phyloP scores from a whole-genome alignment of 805 yeast genomes.

The Zygotorulaspora sp. region DNA sequence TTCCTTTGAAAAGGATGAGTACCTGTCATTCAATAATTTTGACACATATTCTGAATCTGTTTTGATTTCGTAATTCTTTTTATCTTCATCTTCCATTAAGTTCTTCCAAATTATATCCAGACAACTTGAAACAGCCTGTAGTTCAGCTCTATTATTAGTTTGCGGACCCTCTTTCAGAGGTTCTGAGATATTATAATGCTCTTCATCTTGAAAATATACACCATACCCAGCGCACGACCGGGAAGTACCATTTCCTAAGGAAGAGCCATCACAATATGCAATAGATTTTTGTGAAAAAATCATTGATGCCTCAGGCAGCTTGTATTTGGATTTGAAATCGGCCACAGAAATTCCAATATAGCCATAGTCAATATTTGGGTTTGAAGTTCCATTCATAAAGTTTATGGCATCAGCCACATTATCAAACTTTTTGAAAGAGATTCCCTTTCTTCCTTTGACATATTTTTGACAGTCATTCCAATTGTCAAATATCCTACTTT shows the following conservation, averaged over 20 bases:
- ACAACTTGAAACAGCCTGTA: constrained; percentile 61
- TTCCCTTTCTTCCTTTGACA: constrained; percentile 35
- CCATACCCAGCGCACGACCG: constrained; percentile 58
- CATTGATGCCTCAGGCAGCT: background rate
- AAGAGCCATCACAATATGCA: constrained; percentile 78
- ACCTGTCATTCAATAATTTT: constrained; percentile 55
- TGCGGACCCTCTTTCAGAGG: constrained; percentile 47
- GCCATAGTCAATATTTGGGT: constrained; percentile 17
- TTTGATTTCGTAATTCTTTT: constrained; percentile 40
- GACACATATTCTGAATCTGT: constrained; percentile 72
- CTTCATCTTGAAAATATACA: constrained; percentile 60
- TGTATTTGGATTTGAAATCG: constrained; percentile 15
- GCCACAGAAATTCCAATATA: constrained; percentile 17
- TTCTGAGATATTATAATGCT: constrained; percentile 45
- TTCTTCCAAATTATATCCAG: constrained; percentile 39
- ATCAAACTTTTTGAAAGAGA: constrained; percentile 43
- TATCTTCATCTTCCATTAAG: constrained; percentile 17
- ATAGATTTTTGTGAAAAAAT: constrained; percentile 10
- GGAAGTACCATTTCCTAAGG: constrained; percentile 51
- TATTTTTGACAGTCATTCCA: constrained; percentile 36
- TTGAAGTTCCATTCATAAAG: constrained; percentile 26
- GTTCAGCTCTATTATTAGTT: constrained; percentile 81
- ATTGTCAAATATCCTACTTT: constrained; percentile 26
- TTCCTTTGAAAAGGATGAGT: constrained; percentile 48
- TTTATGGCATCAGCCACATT: constrained; percentile 33